Base-by-base conservation (phyloP, 2,329 filamentous ascomycete genomes). In the Fusarium sp. region DNA sequence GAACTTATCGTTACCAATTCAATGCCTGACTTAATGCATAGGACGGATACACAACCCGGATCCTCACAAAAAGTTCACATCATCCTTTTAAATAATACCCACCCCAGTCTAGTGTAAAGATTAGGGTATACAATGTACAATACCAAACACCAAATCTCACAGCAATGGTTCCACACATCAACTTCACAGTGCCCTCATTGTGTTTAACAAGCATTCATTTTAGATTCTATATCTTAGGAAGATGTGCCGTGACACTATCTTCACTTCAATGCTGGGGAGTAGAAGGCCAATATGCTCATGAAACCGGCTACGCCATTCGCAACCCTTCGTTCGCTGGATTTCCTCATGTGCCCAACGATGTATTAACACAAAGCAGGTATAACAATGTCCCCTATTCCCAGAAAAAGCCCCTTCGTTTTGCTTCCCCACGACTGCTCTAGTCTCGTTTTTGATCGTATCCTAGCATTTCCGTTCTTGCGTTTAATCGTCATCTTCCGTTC, bases 401-500 rank as follows among this genome's bases (percentile, higher is more conserved):
- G 54, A 62, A 72, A 59, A 66, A 50, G 43, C 49, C 70, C 59
- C 42, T 40, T 54, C 68, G 6, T 60, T 73, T 73, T 57, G 51
- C 63, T 62, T 58, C 55, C 58, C 58, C 58, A 46, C 58, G 56
- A 57, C 55, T 66, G 63, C 66, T 64, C 68, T 67, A 63, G 44
- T 58, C 61, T 72, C 52, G 49, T 63, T 73, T 56, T 72, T 66
- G 20, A 49, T 66, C 55, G 46, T 66, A 56, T 64, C 52, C 54
- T 49, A 27, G 63, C 63, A 51, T 66, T 60, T 60, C 52, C 57
- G 24, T 70, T 65, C 61, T 45, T 50, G 30, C 22, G 34, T 79
- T 80, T 83, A 88, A 74, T 89, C 87, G 72, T 88, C 86, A 76
- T 88, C 85, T 69, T 89, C 85, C 70, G 84, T 86, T 73, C 85